Evolutionary conservation across 177 flowering plant genomes (phyloP).

Genomic region (Vitis hybrid): DNA sequence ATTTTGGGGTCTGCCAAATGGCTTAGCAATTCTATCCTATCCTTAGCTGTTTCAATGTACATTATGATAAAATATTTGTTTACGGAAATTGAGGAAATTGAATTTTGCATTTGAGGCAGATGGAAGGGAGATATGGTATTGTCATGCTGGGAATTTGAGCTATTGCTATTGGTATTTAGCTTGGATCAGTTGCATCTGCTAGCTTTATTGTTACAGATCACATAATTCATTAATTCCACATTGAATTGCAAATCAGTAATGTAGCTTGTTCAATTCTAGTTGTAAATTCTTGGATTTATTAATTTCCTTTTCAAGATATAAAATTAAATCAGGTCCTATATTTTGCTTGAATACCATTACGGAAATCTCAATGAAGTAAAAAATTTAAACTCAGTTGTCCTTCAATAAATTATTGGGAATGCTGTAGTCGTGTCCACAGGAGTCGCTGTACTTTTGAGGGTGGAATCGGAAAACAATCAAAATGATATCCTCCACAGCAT

Average conservation of each 20-base stretch:
- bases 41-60: constrained; percentile 30
- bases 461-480: too few species aligned
- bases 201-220: neutral
- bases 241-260: neutral
- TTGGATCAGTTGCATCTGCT: neutral
- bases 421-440: too few species aligned
- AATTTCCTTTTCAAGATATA: neutral
- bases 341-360: too few species aligned
- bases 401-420: too few species aligned
- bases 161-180: neutral
- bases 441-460: too few species aligned
- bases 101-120: constrained; percentile 18
- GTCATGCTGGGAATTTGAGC: neutral
- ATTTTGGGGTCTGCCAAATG: constrained; percentile 10
- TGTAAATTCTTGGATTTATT: neutral
- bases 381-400: too few species aligned
- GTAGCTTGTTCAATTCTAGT: neutral
- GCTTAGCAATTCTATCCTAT: constrained; percentile 6
- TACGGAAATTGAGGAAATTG: constrained; percentile 23
- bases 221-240: neutral
- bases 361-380: too few species aligned
- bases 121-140: neutral
- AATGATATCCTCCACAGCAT: too few species aligned
- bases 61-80: constrained; percentile 27
- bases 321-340: too few species aligned